Percentiles rank a stretch among this genome's conserved stretches.
These are phyloP conservation scores for Trifolium pratense DNA, from an alignment of 306 rosid species.

Conservation along the genomic window DNA sequence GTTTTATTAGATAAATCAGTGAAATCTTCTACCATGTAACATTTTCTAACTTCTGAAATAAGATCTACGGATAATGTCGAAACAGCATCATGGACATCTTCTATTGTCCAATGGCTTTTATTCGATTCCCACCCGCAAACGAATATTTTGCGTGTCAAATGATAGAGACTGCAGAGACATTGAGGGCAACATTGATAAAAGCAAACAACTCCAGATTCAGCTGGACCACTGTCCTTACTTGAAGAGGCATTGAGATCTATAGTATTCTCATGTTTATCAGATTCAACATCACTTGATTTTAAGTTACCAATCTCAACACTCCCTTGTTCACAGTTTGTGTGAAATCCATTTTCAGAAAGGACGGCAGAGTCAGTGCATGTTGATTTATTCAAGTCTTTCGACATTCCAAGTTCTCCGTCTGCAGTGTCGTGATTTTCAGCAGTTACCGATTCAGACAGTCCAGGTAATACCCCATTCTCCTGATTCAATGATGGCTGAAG, in stretches of 20 bases:
- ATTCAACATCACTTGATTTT: slow-evolving; percentile 34
- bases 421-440: slow-evolving; percentile 34
- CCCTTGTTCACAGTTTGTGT: slow-evolving; percentile 39
- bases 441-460: slow-evolving; percentile 36
- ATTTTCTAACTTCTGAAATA: slow-evolving; percentile 65
- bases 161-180: slow-evolving; percentile 59
- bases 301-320: slow-evolving; percentile 38
- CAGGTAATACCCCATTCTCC: slow-evolving; percentile 51
- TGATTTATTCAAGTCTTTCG: slow-evolving; percentile 45
- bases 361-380: slow-evolving; percentile 35
- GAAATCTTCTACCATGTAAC: slow-evolving; percentile 45
- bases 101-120: slow-evolving; percentile 56
- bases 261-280: slow-evolving; percentile 39
- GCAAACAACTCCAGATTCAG: slow-evolving; percentile 56
- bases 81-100: slow-evolving; percentile 78
- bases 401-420: slow-evolving; percentile 32
- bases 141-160: slow-evolving; percentile 54
- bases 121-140: slow-evolving; percentile 45
- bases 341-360: slow-evolving; percentile 43
- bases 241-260: slow-evolving; percentile 41
- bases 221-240: slow-evolving; percentile 42
- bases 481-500: slow-evolving; percentile 39
- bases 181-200: slow-evolving; percentile 73
- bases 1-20: slow-evolving; percentile 33
- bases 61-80: slow-evolving; percentile 73